Base-by-base conservation (phyloP, 164 flowering plant genomes). In the Saururus chinensis region DNA sequence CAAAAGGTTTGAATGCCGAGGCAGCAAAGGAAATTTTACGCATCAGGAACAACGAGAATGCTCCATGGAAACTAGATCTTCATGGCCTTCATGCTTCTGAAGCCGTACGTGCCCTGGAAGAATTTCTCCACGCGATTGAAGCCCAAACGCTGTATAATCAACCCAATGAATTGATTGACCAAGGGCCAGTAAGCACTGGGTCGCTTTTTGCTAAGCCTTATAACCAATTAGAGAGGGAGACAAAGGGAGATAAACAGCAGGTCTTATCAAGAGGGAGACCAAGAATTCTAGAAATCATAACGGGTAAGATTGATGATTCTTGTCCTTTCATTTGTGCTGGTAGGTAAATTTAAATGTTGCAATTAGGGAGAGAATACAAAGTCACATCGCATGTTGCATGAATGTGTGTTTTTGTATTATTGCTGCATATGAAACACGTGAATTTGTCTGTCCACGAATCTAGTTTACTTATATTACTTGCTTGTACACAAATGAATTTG, bases 61-160 rank as follows among this genome's bases (percentile, higher is more conserved):
- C 81, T 71, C 22, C 63, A 16, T 88, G 97, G 97, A 86, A 83
- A 64, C 72, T 93, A 74, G 99, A 93, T 66, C 76, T 93, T 66
- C 99, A 93, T 77, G 99, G 97, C 62, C 96, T 93, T 40, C 99
- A 93, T 75, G 91, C 87, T 53, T 69, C 78, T 19, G 99, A 93
- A 80, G 99, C 99, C 60, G 76, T 83, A 57, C 75, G 69, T 52
- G 88, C 86, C 57, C 73, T 93, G 65, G 72, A 75, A 61, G 79
- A 82, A 40, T 95, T 67, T 71, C 75, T 89, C 35, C 69, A 54
- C 55, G 75, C 64, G 69, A 77, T 93, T 67, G 98, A 93, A 72
- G 72, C 73, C 14, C 76, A 68, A 60, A 13, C 69, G 40, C 57
- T 30, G 37, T 71, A 16, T 54, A 12, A 55, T 11, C 14, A 11